Evolutionary conservation across 345 rosid genomes (phyloP), one percentile per base, ranked within the genome.

Genomic region (Bruguiera parviflora): DNA sequence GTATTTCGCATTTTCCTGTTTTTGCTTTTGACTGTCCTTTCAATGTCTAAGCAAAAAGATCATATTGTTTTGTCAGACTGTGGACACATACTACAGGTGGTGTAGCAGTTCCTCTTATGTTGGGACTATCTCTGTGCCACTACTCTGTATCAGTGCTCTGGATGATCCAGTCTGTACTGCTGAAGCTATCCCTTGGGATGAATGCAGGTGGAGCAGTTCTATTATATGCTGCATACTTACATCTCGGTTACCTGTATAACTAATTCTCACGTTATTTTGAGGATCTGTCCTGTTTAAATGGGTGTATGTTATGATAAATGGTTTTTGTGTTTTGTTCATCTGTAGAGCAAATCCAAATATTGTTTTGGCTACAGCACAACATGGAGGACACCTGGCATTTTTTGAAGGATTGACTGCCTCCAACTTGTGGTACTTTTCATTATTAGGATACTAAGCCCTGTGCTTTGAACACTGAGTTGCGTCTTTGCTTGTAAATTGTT

Each of bases 181-280:
- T 67, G 98, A 93, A 89, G 92, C 97, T 74, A 91, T 91, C 79
- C 97, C 96, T 52, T 91, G 91, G 94, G 98, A 93, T 67, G 98
- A 93, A 80, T 93, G 97, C 96, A 83, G 97, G 97, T 87, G 70
- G 64, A 74, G 73, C 62, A 65, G 47, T 33, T 65, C 2, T 56
- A 64, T 18, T n/a, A 5, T 31, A 13, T 22, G 4, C 49, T 4
- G 5, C 25, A 25, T 27, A 46, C 10, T 4, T n/a, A 28, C 32
- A 10, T 47, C 55, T 53, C 10, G 25, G 27, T 65, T 63, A 35
- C 65, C 24, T 37, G 6, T 29, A 21, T 31, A n/a, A 39, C 31
- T 39, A 18, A n/a, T 61, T 60, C 5, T 51, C 29, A 18, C 68
- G 56, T 72, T 35, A 66, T 62, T 58, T 62, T 66, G 59, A 65